Percentiles rank a stretch among this genome's conserved stretches.
Conservation (phyloP, 352 stramenopile species). For the Aphanomyces invadans region DNA sequence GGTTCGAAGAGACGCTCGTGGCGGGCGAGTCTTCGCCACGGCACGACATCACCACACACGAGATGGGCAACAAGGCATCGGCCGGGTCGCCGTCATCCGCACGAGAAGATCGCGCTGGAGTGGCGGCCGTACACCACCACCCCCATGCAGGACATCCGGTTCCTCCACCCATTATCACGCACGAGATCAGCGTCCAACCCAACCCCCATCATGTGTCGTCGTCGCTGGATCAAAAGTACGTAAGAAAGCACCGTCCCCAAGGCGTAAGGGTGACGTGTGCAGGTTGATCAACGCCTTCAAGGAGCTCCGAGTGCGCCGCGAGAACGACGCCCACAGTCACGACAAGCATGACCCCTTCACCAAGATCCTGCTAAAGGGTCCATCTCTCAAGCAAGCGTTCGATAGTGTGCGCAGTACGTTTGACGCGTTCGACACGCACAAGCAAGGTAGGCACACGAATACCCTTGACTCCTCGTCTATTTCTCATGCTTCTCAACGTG, state of each 20-base stretch:
- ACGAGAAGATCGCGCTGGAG: neutral
- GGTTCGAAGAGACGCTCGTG: neutral
- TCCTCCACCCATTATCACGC: neutral
- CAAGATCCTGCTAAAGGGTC: constrained; percentile 71
- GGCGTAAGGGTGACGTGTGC: neutral
- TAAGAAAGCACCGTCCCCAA: neutral
- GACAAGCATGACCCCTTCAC: constrained; percentile 57
- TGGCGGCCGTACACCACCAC: neutral
- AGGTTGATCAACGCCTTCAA: constrained; percentile 76
- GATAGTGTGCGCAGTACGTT: constrained; percentile 74
- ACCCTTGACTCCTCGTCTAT: too few relatives aligned
- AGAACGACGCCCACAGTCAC: constrained; percentile 32
- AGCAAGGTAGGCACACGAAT: constrained; percentile 42
- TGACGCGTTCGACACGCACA: constrained; percentile 45
- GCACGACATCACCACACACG: neutral
- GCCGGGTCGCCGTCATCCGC: neutral
- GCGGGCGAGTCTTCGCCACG: neutral
- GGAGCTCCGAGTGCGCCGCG: constrained; percentile 54
- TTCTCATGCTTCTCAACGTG: too few relatives aligned
- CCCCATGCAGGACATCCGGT: neutral
- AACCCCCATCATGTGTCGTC: constrained; percentile 14
- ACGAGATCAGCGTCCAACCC: constrained; percentile 19
- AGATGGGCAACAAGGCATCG: constrained; percentile 16
- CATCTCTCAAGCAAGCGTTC: constrained; percentile 46
- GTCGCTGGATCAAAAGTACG: constrained; percentile 63